These are phyloP conservation scores for Rosa persica DNA, from an alignment of 306 rosid genomes.

Conservation along the genomic window DNA sequence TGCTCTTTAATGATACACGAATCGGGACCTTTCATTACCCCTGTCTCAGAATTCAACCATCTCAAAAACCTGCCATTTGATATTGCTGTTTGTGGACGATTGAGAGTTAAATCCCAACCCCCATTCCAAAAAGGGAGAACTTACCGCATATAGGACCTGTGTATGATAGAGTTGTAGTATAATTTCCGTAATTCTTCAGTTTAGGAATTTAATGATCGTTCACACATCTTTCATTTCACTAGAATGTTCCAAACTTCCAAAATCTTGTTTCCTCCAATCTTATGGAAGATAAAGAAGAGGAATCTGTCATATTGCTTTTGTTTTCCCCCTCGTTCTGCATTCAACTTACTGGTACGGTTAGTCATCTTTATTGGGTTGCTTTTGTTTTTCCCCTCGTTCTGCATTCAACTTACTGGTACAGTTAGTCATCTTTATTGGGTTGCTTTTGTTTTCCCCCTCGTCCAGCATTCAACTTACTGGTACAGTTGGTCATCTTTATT, in stretches of 20 bases:
- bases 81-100: background rate
- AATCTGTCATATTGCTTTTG: background rate
- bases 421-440: background rate
- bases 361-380: background rate
- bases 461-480: background rate
- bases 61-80: background rate
- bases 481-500: background rate
- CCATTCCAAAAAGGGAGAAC: background rate
- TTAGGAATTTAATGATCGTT: background rate
- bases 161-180: background rate
- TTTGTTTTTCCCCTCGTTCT: background rate
- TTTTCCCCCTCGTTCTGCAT: background rate
- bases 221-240: background rate
- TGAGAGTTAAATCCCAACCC: background rate
- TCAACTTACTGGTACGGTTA: background rate
- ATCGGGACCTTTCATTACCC: background rate
- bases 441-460: background rate
- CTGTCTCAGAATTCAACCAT: constrained; percentile 2
- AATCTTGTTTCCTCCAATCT: constrained; percentile 3
- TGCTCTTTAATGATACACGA: background rate
- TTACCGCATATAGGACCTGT: background rate
- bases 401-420: background rate
- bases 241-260: background rate
- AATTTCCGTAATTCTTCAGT: background rate
- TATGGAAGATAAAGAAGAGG: background rate